A percentile compares a stretch with the other conserved stretches of the same genome.
phyloP scores from a whole-genome alignment of 441 rosid genomes.

The Arabidopsis lyrata region DNA sequence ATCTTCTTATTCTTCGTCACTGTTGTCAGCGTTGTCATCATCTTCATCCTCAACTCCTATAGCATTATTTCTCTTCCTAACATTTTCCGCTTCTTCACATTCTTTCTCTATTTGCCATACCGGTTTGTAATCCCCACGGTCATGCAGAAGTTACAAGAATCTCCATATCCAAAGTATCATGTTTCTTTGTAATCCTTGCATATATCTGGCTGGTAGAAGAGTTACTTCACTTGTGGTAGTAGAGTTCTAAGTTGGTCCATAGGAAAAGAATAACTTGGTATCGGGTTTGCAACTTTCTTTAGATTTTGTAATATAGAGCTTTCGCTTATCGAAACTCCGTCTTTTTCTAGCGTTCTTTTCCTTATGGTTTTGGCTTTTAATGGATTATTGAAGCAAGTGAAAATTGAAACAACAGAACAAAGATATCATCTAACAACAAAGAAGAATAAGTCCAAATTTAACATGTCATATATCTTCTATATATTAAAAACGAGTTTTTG shows the following conservation, averaged over 20 bases:
- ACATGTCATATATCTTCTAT: no score
- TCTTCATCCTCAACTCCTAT: constrained; percentile 62
- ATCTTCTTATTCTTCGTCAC: constrained; percentile 63
- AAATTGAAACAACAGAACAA: constrained; percentile 54
- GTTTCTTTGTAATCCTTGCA: constrained; percentile 97
- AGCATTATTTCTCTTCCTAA: constrained; percentile 81
- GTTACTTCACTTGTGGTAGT: constrained; percentile 37
- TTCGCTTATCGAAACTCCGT: constrained; percentile 56
- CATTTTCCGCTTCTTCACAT: constrained; percentile 91
- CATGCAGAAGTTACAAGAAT: constrained; percentile 92
- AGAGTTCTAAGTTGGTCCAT: constrained; percentile 61
- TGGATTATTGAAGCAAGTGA: constrained; percentile 84
- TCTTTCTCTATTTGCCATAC: constrained; percentile 95
- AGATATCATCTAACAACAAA: neutral
- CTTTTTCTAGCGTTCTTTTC: constrained; percentile 79
- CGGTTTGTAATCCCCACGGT: constrained; percentile 90
- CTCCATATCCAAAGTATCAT: constrained; percentile 94
- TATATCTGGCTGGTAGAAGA: constrained; percentile 75
- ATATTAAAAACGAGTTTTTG: no score
- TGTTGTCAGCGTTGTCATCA: constrained; percentile 45
- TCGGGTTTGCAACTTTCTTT: constrained; percentile 60
- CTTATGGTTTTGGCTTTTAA: constrained; percentile 74
- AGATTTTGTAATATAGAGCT: constrained; percentile 56
- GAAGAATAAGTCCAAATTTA: neutral
- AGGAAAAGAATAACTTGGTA: constrained; percentile 70